Percentiles rank a stretch among this genome's conserved stretches.
Evolutionary conservation across 306 rosid genomes (phyloP).

Genomic region (Quercus parvula): DNA sequence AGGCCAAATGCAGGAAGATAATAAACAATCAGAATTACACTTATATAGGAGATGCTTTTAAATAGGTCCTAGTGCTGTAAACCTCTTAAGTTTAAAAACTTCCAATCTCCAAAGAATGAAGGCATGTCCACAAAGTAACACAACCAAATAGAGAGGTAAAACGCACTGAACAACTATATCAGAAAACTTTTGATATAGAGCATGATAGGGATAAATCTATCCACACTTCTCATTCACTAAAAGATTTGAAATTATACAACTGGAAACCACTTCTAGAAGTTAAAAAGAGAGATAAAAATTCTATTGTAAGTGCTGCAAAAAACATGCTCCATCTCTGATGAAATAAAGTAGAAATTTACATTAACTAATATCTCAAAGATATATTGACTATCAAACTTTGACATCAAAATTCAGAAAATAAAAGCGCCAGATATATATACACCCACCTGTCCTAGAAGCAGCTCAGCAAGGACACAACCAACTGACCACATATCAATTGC

Average conservation of each 20-base stretch:
- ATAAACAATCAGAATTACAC: neutral
- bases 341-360: neutral
- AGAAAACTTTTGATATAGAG: neutral
- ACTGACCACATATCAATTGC: slow-evolving; percentile 98
- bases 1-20: neutral
- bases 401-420: neutral
- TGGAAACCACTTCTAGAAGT: neutral
- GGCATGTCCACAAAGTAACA: neutral
- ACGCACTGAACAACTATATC: neutral
- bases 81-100: neutral
- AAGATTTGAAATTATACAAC: neutral
- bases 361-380: neutral
- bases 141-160: neutral
- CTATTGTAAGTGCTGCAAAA: neutral
- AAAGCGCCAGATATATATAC: neutral
- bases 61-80: slow-evolving; percentile 1
- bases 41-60: neutral
- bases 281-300: neutral
- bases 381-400: neutral
- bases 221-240: neutral
- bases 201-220: neutral
- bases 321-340: neutral
- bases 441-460: slow-evolving; percentile 85
- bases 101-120: neutral
- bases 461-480: slow-evolving; percentile 93